A percentile compares a stretch with the other conserved stretches of the same genome.
Evolutionary conservation across 2,329 filamentous ascomycete species (phyloP).

Genomic region (Trichoderma citrinoviride): DNA sequence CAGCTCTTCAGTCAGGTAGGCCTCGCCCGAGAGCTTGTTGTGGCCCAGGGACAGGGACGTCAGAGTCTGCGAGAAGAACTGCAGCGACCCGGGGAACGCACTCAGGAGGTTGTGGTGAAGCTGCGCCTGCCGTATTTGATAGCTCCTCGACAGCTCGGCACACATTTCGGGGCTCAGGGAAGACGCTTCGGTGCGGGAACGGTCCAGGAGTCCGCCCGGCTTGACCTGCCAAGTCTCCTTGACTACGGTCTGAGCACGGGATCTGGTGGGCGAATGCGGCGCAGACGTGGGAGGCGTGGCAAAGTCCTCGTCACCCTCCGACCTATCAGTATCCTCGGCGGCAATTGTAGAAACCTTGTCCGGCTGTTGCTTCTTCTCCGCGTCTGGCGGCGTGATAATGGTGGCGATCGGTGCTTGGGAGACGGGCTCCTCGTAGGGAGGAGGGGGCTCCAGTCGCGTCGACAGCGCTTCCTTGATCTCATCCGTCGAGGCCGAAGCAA

Average conservation of each 20-base stretch:
- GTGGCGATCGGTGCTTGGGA: conserved; percentile 26
- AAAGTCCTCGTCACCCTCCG: conserved; percentile 55
- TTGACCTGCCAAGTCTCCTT: conserved; percentile 56
- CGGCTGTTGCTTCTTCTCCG: conserved; percentile 25
- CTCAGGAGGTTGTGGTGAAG: conserved; percentile 77
- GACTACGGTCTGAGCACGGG: conserved; percentile 48
- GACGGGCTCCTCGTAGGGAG: conserved; percentile 38
- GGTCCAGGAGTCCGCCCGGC: conserved; percentile 63
- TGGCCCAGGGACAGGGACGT: conserved; percentile 71
- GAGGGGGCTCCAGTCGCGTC: conserved; percentile 61
- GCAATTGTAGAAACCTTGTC: conserved; percentile 13
- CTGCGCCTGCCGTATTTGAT: conserved; percentile 56
- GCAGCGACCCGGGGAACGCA: conserved; percentile 66
- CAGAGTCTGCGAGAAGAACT: conserved; percentile 67
- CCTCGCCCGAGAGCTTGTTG: conserved; percentile 65
- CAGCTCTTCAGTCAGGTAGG: conserved; percentile 64
- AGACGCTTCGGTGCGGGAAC: conserved; percentile 63
- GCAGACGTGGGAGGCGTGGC: conserved; percentile 57
- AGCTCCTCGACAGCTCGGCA: conserved; percentile 53
- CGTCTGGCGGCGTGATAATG: conserved; percentile 33
- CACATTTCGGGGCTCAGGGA: conserved; percentile 57
- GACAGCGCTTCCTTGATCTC: conserved; percentile 75
- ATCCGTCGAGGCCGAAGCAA: conserved; percentile 73
- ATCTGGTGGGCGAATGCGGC: conserved; percentile 48
- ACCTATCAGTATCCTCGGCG: conserved; percentile 45